Conservation (phyloP, 352 stramenopile genomes). For the Phytophthora pinifolia region DNA sequence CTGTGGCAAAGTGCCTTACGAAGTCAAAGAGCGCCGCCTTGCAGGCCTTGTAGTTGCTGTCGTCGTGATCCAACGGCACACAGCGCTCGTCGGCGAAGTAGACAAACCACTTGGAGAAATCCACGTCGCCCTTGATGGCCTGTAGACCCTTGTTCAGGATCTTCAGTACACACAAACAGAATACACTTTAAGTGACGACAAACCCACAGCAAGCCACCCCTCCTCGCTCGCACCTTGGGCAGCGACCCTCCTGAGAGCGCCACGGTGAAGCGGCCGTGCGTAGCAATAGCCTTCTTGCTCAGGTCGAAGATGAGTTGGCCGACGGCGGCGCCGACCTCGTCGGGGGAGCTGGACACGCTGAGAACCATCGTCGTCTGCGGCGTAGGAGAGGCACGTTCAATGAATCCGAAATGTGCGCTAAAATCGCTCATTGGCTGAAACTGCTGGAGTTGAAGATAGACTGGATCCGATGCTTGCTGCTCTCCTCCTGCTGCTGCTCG, state of each 20-base stretch:
- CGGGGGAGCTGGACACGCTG: conserved; percentile 50
- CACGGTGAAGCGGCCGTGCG: conserved; percentile 71
- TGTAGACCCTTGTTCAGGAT: conserved; percentile 84
- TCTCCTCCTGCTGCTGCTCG: conserved; percentile 6
- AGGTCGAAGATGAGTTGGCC: conserved; percentile 65
- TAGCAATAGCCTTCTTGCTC: conserved; percentile 63
- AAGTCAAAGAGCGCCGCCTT: conserved; percentile 88
- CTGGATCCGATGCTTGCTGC: background rate
- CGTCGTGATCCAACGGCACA: conserved; percentile 88
- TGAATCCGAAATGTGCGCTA: no score
- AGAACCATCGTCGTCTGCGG: no score
- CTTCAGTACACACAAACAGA: conserved; percentile 22
- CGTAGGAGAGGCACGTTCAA: no score
- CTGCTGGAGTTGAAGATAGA: conserved; percentile 3
- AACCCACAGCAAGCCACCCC: background rate
- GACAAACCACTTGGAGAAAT: conserved; percentile 97
- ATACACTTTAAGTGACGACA: background rate
- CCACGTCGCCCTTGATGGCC: conserved; percentile 73
- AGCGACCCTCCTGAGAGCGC: conserved; percentile 88
- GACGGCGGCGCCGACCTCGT: conserved; percentile 63
- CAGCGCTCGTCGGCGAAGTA: conserved; percentile 98
- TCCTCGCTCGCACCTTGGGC: conserved; percentile 49
- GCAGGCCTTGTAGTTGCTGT: conserved; percentile 96
- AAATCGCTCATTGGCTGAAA: conserved; percentile 21
- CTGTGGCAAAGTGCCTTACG: conserved; percentile 29